Conservation (phyloP, 1,139 yeast species). For the Blastobotrys indianensis region DNA sequence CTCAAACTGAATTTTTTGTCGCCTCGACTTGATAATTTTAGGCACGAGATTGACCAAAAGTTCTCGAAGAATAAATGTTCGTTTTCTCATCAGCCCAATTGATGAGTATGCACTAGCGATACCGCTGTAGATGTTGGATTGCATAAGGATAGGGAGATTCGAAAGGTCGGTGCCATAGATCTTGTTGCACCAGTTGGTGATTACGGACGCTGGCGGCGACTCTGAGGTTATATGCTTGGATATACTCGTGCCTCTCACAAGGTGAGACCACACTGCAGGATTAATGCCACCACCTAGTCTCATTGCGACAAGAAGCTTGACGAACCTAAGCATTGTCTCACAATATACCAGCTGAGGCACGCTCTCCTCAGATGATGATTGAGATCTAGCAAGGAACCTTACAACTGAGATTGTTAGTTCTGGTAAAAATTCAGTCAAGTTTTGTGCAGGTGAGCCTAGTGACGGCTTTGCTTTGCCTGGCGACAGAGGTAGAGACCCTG, state of each 20-base stretch:
- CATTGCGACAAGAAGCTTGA: conserved; percentile 55
- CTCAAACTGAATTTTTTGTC: conserved; percentile 12
- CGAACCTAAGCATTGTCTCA: conserved; percentile 60
- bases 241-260: conserved; percentile 34
- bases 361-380: conserved; percentile 59
- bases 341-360: conserved; percentile 80
- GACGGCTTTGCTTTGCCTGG: not conserved
- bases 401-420: conserved; percentile 47
- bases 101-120: conserved; percentile 61
- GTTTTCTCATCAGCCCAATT: conserved; percentile 59
- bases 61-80: conserved; percentile 62
- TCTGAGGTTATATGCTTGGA: conserved; percentile 23
- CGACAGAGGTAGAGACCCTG: too few species aligned
- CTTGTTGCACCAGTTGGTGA: conserved; percentile 35
- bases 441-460: conserved; percentile 18
- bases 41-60: conserved; percentile 40
- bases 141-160: conserved; percentile 34
- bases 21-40: conserved; percentile 12
- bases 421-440: conserved; percentile 47
- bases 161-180: conserved; percentile 48
- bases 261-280: conserved; percentile 38
- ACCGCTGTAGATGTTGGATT: conserved; percentile 50
- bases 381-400: conserved; percentile 54
- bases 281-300: conserved; percentile 49
- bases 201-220: conserved; percentile 24